Evolutionary conservation across 305 asterid genomes (phyloP).

Genomic region (Rubia balearica): DNA sequence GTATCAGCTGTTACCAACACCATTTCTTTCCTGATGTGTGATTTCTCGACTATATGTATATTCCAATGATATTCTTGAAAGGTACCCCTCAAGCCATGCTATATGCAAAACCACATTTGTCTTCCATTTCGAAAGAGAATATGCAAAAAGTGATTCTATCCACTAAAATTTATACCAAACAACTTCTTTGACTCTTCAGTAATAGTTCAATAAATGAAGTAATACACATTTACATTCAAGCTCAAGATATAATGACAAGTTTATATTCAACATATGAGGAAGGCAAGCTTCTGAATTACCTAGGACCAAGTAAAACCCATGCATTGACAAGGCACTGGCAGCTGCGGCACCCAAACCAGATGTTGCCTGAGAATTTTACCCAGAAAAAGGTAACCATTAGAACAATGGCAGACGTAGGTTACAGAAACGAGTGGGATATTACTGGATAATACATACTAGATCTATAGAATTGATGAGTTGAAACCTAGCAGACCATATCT

Average conservation of each 20-base stretch:
- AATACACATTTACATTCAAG: not conserved
- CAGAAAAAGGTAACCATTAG: slow-evolving; percentile 6
- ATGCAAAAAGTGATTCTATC: not conserved
- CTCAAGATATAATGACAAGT: not conserved
- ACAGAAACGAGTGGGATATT: slow-evolving; percentile 1
- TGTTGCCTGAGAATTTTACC: slow-evolving; percentile 51
- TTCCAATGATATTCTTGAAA: not conserved
- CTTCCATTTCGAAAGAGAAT: not conserved
- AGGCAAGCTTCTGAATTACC: slow-evolving; percentile 34
- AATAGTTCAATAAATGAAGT: not conserved
- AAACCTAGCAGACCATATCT: not conserved
- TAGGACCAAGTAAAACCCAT: slow-evolving; percentile 71
- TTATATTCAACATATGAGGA: not conserved
- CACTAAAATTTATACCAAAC: too few relatives aligned
- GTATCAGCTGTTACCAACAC: not conserved
- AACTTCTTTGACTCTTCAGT: not conserved
- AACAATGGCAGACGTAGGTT: not conserved
- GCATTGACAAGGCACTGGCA: slow-evolving; percentile 59
- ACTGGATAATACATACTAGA: not conserved
- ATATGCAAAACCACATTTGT: not conserved
- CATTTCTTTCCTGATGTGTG: not conserved
- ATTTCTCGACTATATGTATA: not conserved
- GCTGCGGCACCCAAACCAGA: slow-evolving; percentile 92
- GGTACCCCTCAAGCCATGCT: not conserved
- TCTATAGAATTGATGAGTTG: not conserved